Conservation (phyloP, 352 stramenopile genomes). For the Pythium phragmiticola region DNA sequence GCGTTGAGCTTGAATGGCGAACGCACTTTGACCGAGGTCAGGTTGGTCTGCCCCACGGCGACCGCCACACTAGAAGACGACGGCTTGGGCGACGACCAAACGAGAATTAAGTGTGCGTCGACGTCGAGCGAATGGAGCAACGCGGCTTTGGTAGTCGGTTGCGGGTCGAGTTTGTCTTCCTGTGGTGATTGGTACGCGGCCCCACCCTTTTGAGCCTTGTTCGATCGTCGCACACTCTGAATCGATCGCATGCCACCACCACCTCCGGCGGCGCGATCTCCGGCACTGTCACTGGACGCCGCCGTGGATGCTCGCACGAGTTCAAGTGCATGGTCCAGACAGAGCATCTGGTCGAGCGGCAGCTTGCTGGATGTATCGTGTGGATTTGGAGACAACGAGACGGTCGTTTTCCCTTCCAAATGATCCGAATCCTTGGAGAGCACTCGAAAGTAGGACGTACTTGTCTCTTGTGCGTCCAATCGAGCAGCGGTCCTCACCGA, state of each 20-base stretch:
- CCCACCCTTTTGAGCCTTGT: conserved; percentile 66
- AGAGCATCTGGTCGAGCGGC: conserved; percentile 71
- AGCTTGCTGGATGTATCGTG: conserved; percentile 16
- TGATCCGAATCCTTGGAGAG: conserved; percentile 18
- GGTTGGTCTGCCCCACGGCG: conserved; percentile 62
- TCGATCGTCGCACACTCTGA: conserved; percentile 82
- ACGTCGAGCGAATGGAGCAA: conserved; percentile 48
- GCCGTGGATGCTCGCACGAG: conserved; percentile 33
- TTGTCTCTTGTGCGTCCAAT: conserved; percentile 69
- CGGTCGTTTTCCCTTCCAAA: background rate
- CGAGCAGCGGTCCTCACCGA: background rate
- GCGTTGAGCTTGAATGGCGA: conserved; percentile 40
- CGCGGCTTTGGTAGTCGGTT: conserved; percentile 61
- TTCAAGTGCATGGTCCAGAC: conserved; percentile 62
- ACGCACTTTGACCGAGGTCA: conserved; percentile 61
- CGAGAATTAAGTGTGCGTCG: conserved; percentile 63
- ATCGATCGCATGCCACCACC: conserved; percentile 75
- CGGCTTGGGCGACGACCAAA: conserved; percentile 52
- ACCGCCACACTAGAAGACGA: conserved; percentile 19
- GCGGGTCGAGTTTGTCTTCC: conserved; percentile 29
- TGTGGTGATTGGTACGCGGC: background rate
- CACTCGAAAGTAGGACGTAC: conserved; percentile 80
- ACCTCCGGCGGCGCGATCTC: conserved; percentile 25
- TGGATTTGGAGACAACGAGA: background rate
- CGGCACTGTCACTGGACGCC: conserved; percentile 16